Evolutionary conservation across 2,329 filamentous ascomycete genomes (phyloP).

Genomic region (Aspergillus tanneri): DNA sequence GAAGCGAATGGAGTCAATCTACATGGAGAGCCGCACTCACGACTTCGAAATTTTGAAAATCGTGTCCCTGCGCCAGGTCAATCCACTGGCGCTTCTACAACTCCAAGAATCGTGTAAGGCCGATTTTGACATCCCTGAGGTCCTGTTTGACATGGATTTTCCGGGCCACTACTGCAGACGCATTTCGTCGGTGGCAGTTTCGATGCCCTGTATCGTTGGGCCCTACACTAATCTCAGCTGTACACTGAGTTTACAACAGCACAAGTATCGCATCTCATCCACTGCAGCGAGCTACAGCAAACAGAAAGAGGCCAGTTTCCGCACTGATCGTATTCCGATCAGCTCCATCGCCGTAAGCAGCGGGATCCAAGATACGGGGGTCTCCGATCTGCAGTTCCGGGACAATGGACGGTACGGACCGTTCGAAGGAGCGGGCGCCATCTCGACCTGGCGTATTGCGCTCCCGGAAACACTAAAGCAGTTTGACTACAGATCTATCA

Average conservation of each 20-base stretch:
- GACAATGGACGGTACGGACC: not conserved
- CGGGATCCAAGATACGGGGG: not conserved
- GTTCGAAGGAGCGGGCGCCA: constrained; percentile 1
- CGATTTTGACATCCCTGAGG: not conserved
- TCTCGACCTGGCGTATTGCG: not conserved
- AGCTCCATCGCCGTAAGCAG: not conserved
- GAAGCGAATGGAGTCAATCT: not conserved
- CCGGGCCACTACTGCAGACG: constrained; percentile 6
- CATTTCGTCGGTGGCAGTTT: not conserved
- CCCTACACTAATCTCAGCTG: not conserved
- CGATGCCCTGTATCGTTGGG: not conserved
- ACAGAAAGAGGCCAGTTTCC: not conserved
- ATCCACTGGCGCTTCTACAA: not conserved
- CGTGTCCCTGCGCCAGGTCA: not conserved
- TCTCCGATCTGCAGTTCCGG: not conserved
- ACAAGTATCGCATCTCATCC: constrained; percentile 1
- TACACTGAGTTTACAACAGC: not conserved
- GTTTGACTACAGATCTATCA: not conserved
- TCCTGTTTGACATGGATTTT: constrained; percentile 4
- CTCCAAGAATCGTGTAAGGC: not conserved
- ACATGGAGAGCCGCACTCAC: not conserved
- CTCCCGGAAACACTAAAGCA: not conserved
- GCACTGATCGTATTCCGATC: not conserved
- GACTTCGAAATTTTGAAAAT: not conserved
- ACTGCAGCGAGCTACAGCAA: not conserved